These are phyloP conservation scores for Podila epicladia DNA, from an alignment of 192 early-diverging fungal species.

Conservation along the genomic window DNA sequence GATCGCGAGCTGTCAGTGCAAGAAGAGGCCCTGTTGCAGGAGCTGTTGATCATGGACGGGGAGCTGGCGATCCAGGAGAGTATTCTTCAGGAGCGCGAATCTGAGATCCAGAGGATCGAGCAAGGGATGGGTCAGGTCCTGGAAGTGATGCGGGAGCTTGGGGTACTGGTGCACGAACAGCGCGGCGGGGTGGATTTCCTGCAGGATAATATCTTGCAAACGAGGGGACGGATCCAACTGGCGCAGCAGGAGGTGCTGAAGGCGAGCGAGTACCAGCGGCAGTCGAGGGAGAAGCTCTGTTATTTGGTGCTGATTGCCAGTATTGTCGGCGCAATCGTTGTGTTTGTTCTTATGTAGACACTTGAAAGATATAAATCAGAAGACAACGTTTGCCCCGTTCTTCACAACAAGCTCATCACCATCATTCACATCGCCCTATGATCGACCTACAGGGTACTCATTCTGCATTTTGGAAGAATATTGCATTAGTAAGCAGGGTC, in stretches of 20 bases:
- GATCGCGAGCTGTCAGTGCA: slow-evolving; percentile 42
- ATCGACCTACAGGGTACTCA: background rate
- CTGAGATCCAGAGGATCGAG: slow-evolving; percentile 37
- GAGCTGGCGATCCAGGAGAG: slow-evolving; percentile 37
- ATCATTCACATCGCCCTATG: background rate
- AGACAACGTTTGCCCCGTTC: too few species aligned
- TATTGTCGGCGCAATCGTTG: slow-evolving; percentile 29
- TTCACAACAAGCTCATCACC: background rate
- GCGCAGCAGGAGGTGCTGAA: slow-evolving; percentile 42
- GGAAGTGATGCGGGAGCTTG: slow-evolving; percentile 46
- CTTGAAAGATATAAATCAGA: background rate
- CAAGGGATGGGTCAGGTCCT: slow-evolving; percentile 30
- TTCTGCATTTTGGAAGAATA: too few species aligned
- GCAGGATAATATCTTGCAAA: slow-evolving; percentile 48
- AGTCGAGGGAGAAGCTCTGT: slow-evolving; percentile 37
- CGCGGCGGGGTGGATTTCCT: slow-evolving; percentile 29
- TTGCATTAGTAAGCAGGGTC: too few species aligned
- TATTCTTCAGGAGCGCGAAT: slow-evolving; percentile 36
- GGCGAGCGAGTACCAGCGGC: slow-evolving; percentile 43
- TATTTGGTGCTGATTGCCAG: slow-evolving; percentile 32
- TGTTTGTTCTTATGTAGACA: slow-evolving; percentile 27
- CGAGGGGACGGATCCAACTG: slow-evolving; percentile 16
- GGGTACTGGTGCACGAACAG: slow-evolving; percentile 37
- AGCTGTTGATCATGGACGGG: slow-evolving; percentile 36
- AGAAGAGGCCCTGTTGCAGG: slow-evolving; percentile 25